Evolutionary conservation across 306 rosid species (phyloP).

Genomic region (Rosa rugosa): DNA sequence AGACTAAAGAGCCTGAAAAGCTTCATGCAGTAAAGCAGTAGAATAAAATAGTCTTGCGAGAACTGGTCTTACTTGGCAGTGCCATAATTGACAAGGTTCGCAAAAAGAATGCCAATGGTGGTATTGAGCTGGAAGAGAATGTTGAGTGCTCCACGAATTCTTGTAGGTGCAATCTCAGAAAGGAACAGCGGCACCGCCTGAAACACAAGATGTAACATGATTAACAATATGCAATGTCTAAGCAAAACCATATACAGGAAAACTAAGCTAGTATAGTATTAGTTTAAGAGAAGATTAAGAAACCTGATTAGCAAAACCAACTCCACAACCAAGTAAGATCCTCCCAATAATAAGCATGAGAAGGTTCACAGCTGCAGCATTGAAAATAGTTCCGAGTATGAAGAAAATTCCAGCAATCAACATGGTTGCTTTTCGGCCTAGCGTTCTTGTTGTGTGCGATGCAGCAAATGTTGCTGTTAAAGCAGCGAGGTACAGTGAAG

Average conservation of each 20-base stretch:
- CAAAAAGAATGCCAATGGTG: constrained; percentile 63
- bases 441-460: constrained; percentile 24
- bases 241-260: not conserved
- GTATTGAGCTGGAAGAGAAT: constrained; percentile 57
- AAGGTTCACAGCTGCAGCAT: constrained; percentile 14
- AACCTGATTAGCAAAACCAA: constrained; percentile 24
- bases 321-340: constrained; percentile 11
- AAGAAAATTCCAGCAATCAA: constrained; percentile 6
- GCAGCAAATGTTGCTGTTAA: constrained; percentile 27
- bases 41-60: not conserved
- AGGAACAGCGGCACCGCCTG: constrained; percentile 65
- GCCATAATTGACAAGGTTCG: constrained; percentile 48
- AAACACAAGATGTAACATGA: not conserved
- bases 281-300: not conserved
- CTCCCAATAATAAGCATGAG: constrained; percentile 14
- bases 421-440: constrained; percentile 19
- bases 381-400: not conserved
- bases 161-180: constrained; percentile 67
- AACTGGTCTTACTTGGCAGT: constrained; percentile 41
- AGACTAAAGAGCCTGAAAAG: too few relatives aligned
- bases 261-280: not conserved
- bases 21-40: not conserved
- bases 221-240: not conserved
- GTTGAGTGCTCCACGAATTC: constrained; percentile 71
- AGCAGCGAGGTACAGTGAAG: constrained; percentile 32